Base-by-base conservation (phyloP, 805 yeast species). In the Nakazawaea ernobii region DNA sequence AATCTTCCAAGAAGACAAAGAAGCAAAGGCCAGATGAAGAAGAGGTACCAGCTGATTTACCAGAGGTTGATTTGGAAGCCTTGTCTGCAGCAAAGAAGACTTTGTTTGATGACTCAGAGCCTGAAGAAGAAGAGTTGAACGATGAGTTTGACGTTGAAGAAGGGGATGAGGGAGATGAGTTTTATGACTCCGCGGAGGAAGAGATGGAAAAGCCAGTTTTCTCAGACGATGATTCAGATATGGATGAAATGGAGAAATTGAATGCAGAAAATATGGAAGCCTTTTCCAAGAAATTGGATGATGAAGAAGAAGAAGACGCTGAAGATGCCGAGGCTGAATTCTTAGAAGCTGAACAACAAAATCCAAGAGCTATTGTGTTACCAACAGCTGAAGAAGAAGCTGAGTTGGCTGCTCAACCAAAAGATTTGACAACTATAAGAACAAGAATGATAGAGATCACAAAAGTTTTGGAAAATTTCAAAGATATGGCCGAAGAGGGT, bases 361-460 rank as follows among this genome's bases (percentile, higher is more conserved):
- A 85, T 61, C 92, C 94, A 53, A 73, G 87, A 63, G 94, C 95
- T 24, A 72, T 79, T 56, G 75, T 89, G 29, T 73, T 90, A 51
- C 96, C 96, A 35, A 70, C 84, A 2, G 79, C 67, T 26, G 84
- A 74, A 53, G 88, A 82, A 59, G 86, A 82, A 57, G 75, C 70
- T 48, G 77, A 74, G 46, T 47, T 56, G 30, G 74, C 72, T 54
- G 59, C 62, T 10, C 75, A 73, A 29, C 84, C 89, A 40, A 81
- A 82, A 55, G 96, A 90, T 62, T 74, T 91, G 42, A 86, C 90
- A 7, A 73, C 86, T 57, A 77, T 87, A 7, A 82, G 98, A 68
- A 88, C 97, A 15, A 82, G 99, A 69, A 92, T 94, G 86, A 81
- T 92, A 56, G 99, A 94, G 70, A 80, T 95, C 53, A 92, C 91